Evolutionary conservation across 768 basidiomycete species (phyloP).

Genomic region (Amanita rubescens): DNA sequence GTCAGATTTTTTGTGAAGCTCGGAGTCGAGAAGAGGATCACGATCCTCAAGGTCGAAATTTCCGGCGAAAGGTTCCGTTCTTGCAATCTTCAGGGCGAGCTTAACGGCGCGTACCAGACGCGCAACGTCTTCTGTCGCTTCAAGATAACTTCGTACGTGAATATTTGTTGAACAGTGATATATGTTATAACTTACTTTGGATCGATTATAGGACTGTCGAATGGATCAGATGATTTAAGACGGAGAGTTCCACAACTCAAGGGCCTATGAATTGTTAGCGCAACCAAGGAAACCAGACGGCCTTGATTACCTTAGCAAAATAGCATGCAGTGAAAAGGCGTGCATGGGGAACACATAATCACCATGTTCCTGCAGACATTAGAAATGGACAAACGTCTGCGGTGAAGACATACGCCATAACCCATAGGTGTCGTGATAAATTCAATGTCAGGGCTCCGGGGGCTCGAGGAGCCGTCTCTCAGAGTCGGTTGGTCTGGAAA

Average conservation of each 20-base stretch:
- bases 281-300: not conserved
- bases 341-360: conserved; percentile 28
- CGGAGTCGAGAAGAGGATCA: conserved; percentile 29
- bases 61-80: conserved; percentile 26
- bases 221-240: conserved; percentile 30
- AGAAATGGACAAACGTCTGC: not conserved
- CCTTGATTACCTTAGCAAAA: conserved; percentile 24
- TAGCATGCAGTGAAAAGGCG: conserved; percentile 30
- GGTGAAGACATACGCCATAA: conserved; percentile 23
- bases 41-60: conserved; percentile 24
- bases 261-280: conserved; percentile 21
- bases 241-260: conserved; percentile 30
- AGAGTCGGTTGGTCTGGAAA: conserved; percentile 30
- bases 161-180: not conserved
- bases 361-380: conserved; percentile 26
- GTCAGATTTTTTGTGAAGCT: conserved; percentile 26
- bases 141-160: conserved; percentile 25
- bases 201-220: conserved; percentile 28
- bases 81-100: conserved; percentile 26
- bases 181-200: conserved; percentile 24
- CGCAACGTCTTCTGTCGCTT: conserved; percentile 28
- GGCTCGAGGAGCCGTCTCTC: conserved; percentile 31
- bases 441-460: conserved; percentile 36
- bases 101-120: conserved; percentile 31
- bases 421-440: conserved; percentile 32